phyloP scores from a whole-genome alignment of 768 basidiomycete genomes.

The Lactarius psammicola region DNA sequence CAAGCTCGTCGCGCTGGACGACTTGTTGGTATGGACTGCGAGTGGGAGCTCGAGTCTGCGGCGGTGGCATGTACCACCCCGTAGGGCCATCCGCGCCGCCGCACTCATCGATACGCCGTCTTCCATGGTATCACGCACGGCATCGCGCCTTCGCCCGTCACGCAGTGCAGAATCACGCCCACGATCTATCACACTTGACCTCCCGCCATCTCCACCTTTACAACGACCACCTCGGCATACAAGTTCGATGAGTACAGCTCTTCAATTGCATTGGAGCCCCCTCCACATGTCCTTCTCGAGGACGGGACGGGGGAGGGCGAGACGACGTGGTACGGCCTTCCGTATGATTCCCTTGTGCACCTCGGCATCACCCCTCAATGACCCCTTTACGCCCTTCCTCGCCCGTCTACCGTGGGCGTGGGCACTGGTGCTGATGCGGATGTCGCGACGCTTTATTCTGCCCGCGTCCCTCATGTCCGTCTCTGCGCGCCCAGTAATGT shows the following conservation, averaged over 20 bases:
- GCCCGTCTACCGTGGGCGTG: conserved; percentile 34
- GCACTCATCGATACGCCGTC: conserved; percentile 25
- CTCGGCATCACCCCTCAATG: conserved; percentile 64
- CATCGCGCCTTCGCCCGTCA: conserved; percentile 18
- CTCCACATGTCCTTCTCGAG: conserved; percentile 14
- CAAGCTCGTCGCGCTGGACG: conserved; percentile 79
- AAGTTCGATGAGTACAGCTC: conserved; percentile 27
- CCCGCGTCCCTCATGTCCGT: conserved; percentile 76
- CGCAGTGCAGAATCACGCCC: conserved; percentile 25
- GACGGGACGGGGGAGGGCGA: conserved; percentile 32
- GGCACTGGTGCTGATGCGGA: conserved; percentile 63
- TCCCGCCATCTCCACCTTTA: conserved; percentile 22
- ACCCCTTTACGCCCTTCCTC: conserved; percentile 49
- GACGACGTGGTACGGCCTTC: conserved; percentile 56
- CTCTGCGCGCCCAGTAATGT: conserved; percentile 39
- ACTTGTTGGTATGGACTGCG: conserved; percentile 87
- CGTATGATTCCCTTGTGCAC: conserved; percentile 66
- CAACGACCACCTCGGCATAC: conserved; percentile 32
- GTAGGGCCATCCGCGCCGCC: conserved; percentile 40
- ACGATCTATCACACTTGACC: conserved; percentile 26
- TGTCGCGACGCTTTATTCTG: conserved; percentile 84
- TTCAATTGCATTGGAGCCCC: background rate
- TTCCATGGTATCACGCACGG: background rate
- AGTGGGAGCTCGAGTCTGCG: conserved; percentile 77
- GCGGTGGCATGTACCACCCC: conserved; percentile 73